Base-by-base conservation (phyloP, 805 yeast genomes). In the Dipodascus albidus region DNA sequence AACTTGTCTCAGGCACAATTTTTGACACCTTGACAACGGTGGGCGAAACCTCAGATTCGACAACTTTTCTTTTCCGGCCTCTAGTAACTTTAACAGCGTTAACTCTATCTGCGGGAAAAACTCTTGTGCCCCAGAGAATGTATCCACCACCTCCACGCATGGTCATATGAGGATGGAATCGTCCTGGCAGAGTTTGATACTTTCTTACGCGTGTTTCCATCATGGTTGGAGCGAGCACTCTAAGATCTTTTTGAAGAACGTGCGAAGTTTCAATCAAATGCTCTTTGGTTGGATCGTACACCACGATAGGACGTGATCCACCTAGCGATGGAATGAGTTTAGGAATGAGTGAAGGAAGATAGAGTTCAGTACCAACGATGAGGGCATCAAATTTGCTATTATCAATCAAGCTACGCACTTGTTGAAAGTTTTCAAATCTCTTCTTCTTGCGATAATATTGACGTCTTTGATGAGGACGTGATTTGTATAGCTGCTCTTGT, bases 121-220 rank as follows among this genome's bases (percentile, higher is more conserved):
- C 97, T 50, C 86, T 74, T 15, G 86, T 78, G 2, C 91, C 95
- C 72, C 81, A 77, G 59, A 89, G 71, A 1, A 93, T 66, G 65
- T 81, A 91, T 0, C 99, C 99, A 31, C 97, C 98, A 55, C 85
- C 89, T 4, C 96, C 89, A 62, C 87, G 77, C 76, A 84, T 82
- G 0, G 96, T 86, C 99, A 93, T 93, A 56, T 83, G 64, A 0
- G 99, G 99, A 67, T 93, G 99, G 62, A 91, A 73, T 64, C 93
- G 82, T 6, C 98, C 99, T 19, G 95, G 87, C 23, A 91, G 80
- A 2, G 96, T 88, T 71, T 93, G 99, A 66, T 85, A 89, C 50
- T 82, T 83, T 58, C 97, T 78, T 11, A 85, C 95, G 57, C 87
- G 75, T 0, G 95, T 80, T 67, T 90, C 96, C 57, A 78, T 74